phyloP scores from a whole-genome alignment of 768 basidiomycete species.

The Leucosporidium yakuticum region DNA sequence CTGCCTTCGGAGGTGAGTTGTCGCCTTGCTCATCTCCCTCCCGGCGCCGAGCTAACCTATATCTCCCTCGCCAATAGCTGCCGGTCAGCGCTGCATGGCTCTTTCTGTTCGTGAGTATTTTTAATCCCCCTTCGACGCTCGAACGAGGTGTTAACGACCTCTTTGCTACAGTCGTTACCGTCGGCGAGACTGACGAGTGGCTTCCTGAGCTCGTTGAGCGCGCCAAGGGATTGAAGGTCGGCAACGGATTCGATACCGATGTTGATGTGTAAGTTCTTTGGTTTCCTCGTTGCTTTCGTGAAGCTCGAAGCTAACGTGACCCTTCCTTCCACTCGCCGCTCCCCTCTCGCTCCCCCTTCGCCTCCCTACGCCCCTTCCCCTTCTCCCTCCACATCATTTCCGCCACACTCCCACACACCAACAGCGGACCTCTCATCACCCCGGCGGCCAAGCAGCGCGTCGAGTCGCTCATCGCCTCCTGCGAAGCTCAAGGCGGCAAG shows the following conservation, averaged over 20 bases:
- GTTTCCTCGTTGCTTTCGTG: slow-evolving; percentile 5
- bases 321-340: slow-evolving; percentile 43
- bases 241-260: slow-evolving; percentile 80
- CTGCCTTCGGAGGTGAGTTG: slow-evolving; percentile 66
- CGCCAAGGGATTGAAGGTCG: slow-evolving; percentile 69
- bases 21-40: background rate
- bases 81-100: slow-evolving; percentile 97
- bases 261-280: slow-evolving; percentile 64
- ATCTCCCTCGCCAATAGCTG: slow-evolving; percentile 49
- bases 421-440: slow-evolving; percentile 53
- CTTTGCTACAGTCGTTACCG: slow-evolving; percentile 51
- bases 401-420: background rate
- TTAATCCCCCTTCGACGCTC: background rate
- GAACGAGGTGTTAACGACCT: background rate
- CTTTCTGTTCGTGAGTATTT: slow-evolving; percentile 68
- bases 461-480: slow-evolving; percentile 58
- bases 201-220: slow-evolving; percentile 78
- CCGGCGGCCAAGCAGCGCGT: slow-evolving; percentile 75
- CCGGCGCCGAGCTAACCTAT: background rate
- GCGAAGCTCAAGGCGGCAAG: slow-evolving; percentile 65
- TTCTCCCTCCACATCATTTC: background rate
- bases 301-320: too few species aligned
- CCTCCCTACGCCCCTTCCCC: background rate
- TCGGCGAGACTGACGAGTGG: slow-evolving; percentile 73
- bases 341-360: too few species aligned